Conservation (phyloP, 371 early-diverging fungal genomes). For the Massospora cicadina region DNA sequence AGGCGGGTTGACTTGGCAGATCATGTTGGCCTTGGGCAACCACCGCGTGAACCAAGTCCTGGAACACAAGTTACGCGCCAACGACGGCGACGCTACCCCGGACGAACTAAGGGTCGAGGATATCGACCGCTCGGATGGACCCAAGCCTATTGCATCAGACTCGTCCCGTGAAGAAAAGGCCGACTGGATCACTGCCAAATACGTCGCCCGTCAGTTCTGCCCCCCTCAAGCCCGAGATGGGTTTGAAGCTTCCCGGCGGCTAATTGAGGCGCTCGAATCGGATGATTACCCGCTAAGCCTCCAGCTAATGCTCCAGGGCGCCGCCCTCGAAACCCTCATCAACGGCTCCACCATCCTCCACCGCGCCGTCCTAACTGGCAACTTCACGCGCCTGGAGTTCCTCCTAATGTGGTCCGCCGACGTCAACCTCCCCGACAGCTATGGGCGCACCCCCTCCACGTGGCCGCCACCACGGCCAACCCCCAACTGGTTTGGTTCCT, state of each 20-base stretch:
- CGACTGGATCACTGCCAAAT: conserved; percentile 54
- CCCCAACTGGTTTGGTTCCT: conserved; percentile 8
- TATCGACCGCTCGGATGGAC: no score
- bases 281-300: background rate
- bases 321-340: background rate
- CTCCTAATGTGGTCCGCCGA: conserved; percentile 47
- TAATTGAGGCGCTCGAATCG: background rate
- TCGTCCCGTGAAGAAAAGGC: conserved; percentile 29
- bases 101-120: no score
- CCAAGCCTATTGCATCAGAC: background rate
- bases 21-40: conserved; percentile 38
- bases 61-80: conserved; percentile 29
- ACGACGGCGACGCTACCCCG: conserved; percentile 13
- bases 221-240: background rate
- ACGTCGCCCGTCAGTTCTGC: conserved; percentile 23
- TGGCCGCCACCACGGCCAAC: background rate
- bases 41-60: conserved; percentile 47
- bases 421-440: conserved; percentile 33
- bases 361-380: conserved; percentile 30
- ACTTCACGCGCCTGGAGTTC: conserved; percentile 44
- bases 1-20: background rate
- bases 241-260: background rate
- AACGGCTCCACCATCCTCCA: conserved; percentile 30
- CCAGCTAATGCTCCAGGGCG: background rate
- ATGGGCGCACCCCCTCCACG: conserved; percentile 59